A percentile compares a stretch with the other conserved stretches of the same genome.
phyloP scores from a whole-genome alignment of 2,329 filamentous ascomycete genomes.

The Graphilbum ipis-grandicollis region DNA sequence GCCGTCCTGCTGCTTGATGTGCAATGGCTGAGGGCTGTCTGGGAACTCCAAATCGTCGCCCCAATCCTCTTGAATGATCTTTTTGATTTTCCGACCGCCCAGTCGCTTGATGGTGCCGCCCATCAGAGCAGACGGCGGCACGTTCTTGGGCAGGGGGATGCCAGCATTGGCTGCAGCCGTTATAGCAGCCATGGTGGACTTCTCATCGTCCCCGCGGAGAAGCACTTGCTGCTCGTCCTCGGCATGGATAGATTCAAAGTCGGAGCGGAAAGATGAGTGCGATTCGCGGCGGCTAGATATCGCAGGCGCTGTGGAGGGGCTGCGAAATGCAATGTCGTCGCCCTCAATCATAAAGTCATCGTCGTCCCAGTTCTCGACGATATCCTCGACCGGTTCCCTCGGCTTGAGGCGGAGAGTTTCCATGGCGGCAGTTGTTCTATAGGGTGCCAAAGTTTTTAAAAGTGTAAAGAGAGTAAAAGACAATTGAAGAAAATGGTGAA shows the following conservation, averaged over 20 bases:
- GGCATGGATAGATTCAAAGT: slow-evolving; percentile 56
- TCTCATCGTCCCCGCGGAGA: slow-evolving; percentile 69
- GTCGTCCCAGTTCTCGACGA: slow-evolving; percentile 65
- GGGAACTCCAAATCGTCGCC: slow-evolving; percentile 61
- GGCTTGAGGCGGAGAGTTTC: slow-evolving; percentile 36
- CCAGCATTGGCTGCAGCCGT: slow-evolving; percentile 74
- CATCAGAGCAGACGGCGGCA: slow-evolving; percentile 75
- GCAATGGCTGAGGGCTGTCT: slow-evolving; percentile 36
- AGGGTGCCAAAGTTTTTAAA: too few species aligned
- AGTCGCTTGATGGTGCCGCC: slow-evolving; percentile 88
- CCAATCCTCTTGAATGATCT: slow-evolving; percentile 64
- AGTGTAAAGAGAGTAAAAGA: not conserved
- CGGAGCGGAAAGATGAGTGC: slow-evolving; percentile 70
- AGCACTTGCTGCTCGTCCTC: slow-evolving; percentile 84
- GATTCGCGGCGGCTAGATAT: slow-evolving; percentile 46
- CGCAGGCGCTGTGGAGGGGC: slow-evolving; percentile 25
- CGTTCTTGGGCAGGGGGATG: slow-evolving; percentile 74
- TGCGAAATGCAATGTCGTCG: slow-evolving; percentile 45
- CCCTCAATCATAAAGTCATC: slow-evolving; percentile 56
- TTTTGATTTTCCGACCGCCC: slow-evolving; percentile 56
- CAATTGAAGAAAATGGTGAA: not conserved
- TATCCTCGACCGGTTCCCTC: slow-evolving; percentile 36
- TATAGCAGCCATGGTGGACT: slow-evolving; percentile 71
- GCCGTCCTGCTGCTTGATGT: slow-evolving; percentile 46
- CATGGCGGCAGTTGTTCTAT: slow-evolving; percentile 19